These are phyloP conservation scores for Colletotrichum euphorbiae DNA, from an alignment of 2,329 filamentous ascomycete species.

Conservation along the genomic window DNA sequence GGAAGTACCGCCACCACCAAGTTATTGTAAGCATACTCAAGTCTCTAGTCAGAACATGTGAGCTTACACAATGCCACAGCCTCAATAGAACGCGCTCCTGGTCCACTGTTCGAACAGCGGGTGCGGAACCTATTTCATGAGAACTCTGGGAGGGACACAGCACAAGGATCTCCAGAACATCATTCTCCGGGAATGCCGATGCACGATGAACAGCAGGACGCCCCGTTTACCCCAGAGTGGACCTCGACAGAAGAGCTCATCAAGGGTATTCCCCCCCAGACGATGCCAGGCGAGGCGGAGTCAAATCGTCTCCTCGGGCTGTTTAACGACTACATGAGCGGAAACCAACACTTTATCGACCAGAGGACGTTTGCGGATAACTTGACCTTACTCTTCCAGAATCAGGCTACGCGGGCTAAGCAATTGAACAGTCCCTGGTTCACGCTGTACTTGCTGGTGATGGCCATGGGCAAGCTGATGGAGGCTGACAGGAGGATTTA, in stretches of 20 bases:
- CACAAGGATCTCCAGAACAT: conserved; percentile 23
- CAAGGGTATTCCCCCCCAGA: conserved; percentile 32
- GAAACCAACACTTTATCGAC: conserved; percentile 47
- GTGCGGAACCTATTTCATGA: conserved; percentile 32
- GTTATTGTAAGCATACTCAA: conserved; percentile 17
- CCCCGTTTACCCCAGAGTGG: conserved; percentile 34
- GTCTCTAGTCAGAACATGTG: neutral
- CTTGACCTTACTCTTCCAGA: conserved; percentile 44
- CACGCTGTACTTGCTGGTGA: conserved; percentile 45
- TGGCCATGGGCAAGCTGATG: conserved; percentile 47
- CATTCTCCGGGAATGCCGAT: conserved; percentile 11
- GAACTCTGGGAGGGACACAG: conserved; percentile 24
- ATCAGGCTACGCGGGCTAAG: conserved; percentile 37
- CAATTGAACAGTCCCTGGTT: conserved; percentile 45
- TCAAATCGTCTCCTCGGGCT: conserved; percentile 42
- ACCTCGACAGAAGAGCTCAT: conserved; percentile 35
- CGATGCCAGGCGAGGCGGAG: conserved; percentile 38
- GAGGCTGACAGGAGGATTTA: conserved; percentile 40
- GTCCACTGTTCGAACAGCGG: conserved; percentile 29
- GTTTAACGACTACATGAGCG: conserved; percentile 44
- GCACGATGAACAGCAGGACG: conserved; percentile 14
- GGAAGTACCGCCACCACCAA: conserved; percentile 34
- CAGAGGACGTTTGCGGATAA: conserved; percentile 44
- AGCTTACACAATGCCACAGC: neutral
- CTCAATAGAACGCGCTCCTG: conserved; percentile 35